A percentile compares a stretch with the other conserved stretches of the same genome.
Evolutionary conservation across 345 rosid species (phyloP).

Genomic region (Brassica carinata): DNA sequence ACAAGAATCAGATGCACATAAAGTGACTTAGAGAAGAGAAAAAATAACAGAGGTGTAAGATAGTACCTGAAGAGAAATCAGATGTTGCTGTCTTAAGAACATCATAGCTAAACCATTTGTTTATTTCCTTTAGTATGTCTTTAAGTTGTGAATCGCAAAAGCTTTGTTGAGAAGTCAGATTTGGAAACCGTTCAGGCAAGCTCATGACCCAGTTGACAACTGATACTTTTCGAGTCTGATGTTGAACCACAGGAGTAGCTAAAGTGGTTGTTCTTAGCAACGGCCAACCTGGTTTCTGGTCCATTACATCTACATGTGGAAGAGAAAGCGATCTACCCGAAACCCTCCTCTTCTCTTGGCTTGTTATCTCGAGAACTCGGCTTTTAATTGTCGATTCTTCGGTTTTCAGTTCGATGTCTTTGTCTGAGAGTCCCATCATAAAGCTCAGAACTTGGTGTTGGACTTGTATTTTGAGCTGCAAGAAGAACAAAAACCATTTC

Average conservation of each 20-base stretch:
- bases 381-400: slow-evolving; percentile 38
- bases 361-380: slow-evolving; percentile 22
- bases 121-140: slow-evolving; percentile 41
- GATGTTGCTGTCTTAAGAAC: slow-evolving; percentile 67
- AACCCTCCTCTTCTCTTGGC: slow-evolving; percentile 22
- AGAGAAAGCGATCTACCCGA: slow-evolving; percentile 47
- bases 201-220: slow-evolving; percentile 90
- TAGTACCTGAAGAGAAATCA: slow-evolving; percentile 70
- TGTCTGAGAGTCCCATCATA: slow-evolving; percentile 27
- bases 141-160: slow-evolving; percentile 41
- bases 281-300: slow-evolving; percentile 86
- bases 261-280: slow-evolving; percentile 54
- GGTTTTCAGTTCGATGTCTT: slow-evolving; percentile 45
- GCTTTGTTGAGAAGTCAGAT: slow-evolving; percentile 17
- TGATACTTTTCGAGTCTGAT: slow-evolving; percentile 50
- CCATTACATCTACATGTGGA: slow-evolving; percentile 51
- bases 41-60: not conserved
- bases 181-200: slow-evolving; percentile 67
- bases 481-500: slow-evolving; percentile 14
- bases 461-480: slow-evolving; percentile 54
- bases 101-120: slow-evolving; percentile 61
- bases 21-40: not conserved
- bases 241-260: slow-evolving; percentile 41
- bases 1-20: slow-evolving; percentile 7
- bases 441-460: slow-evolving; percentile 47